Base-by-base conservation (phyloP, 805 yeast genomes). In the Metschnikowia vanudenii region DNA sequence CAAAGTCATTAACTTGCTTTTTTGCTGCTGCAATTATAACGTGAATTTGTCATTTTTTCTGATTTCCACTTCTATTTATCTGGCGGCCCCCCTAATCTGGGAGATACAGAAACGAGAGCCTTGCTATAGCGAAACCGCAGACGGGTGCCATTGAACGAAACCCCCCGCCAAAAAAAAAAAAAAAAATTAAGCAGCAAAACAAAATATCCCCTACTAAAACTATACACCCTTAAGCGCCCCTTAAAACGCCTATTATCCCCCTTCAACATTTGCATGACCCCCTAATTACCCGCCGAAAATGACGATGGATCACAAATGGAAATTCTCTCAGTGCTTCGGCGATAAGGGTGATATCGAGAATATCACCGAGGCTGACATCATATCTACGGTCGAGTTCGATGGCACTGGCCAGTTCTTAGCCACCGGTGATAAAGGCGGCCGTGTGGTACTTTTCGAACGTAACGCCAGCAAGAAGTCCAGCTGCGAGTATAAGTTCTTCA, bases 351-450 rank as follows among this genome's bases (percentile, higher is more conserved):
- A 94, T 65, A 85, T 91, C 47, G 98, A 92, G 55, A 86, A 83
- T 60, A 88, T 91, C 60, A 90, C 97, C 2, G 98, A 91, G 63
- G 97, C 97, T 3, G 99, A 94, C 66, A 91, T 94, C 62, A 94
- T 94, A 52, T 87, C 97, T 16, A 88, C 99, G 2, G 97, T 94
- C 34, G 98, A 94, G 69, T 94, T 94, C 61, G 97, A 94, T 65
- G 87, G 84, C 62, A 81, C 94, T 7, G 99, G 99, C 41, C 90
- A 94, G 63, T 94, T 85, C 62, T 73, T 94, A 47, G 99, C 99
- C 50, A 94, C 99, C 1, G 99, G 99, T 52, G 99, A 94, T 71
- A 84, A 91, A 62, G 99, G 99, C 45, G 99, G 99, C 24, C 80
- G 99, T 54, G 97, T 94, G 35, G 99, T 94, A 13, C 69, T 94